Percentiles rank a stretch among this genome's conserved stretches.
Evolutionary conservation across 768 basidiomycete genomes (phyloP).

Genomic region (Boletus fagicola): DNA sequence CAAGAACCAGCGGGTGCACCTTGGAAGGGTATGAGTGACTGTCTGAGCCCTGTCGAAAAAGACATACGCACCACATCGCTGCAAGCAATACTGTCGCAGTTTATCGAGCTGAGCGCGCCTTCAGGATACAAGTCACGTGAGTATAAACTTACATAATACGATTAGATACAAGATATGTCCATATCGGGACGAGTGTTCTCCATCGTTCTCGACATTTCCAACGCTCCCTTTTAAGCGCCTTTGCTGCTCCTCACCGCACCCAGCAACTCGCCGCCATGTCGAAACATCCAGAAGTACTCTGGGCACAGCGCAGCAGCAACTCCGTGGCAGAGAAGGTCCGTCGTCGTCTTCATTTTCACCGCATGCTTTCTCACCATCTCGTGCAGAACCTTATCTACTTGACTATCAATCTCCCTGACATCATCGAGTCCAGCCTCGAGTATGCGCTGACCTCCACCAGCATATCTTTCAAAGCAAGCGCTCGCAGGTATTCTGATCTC

Average conservation of each 20-base stretch:
- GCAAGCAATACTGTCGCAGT: neutral
- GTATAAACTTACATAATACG: constrained; percentile 3
- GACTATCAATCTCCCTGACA: constrained; percentile 81
- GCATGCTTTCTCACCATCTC: constrained; percentile 1
- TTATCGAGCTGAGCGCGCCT: neutral
- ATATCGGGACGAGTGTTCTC: constrained; percentile 28
- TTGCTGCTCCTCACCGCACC: neutral
- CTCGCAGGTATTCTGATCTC: constrained; percentile 52
- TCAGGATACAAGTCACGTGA: constrained; percentile 21
- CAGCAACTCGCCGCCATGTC: constrained; percentile 35
- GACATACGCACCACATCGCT: constrained; percentile 55
- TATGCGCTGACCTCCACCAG: constrained; percentile 56
- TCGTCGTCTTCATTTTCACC: constrained; percentile 4
- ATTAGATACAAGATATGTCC: constrained; percentile 2
- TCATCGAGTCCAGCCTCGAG: constrained; percentile 54
- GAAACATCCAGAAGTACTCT: constrained; percentile 82
- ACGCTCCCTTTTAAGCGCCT: constrained; percentile 12
- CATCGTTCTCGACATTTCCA: constrained; percentile 34
- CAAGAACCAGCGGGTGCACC: constrained; percentile 85
- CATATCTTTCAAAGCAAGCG: constrained; percentile 63
- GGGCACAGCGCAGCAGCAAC: constrained; percentile 89
- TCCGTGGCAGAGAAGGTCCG: constrained; percentile 63
- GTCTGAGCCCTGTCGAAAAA: neutral
- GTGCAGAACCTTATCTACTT: constrained; percentile 80
- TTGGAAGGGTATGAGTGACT: constrained; percentile 23